Evolutionary conservation across 2,329 filamentous ascomycete genomes (phyloP), one percentile per base, ranked within the genome.

Genomic region (Beauveria sp.): DNA sequence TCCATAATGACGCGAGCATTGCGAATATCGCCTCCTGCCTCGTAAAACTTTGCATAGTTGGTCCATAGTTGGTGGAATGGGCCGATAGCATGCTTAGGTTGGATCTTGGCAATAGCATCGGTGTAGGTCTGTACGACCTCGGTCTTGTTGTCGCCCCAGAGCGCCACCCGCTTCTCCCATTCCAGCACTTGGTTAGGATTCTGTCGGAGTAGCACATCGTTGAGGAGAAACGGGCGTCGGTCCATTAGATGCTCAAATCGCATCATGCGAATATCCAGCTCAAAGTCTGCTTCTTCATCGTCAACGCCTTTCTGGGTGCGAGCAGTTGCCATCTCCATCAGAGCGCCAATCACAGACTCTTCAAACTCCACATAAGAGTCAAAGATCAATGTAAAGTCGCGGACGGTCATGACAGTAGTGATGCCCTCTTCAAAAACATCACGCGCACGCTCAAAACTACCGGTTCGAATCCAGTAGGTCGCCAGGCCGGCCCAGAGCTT

Each of bases 211-310:
- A 97, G 79, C 20, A 99, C 94, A 71, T 99, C 94, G 73, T 99
- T 99, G 53, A 99, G 84, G 52, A 99, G 81, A 78, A 99, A 99
- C 4, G 94, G 93, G 59, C 94, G 84, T 58, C 94, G 87, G 73
- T 99, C 93, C 93, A 99, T 97, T 59, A 99, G 81, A 69, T 97
- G 92, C 74, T 99, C 94, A 69, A 99, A 99, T 59, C 94, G 87
- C 84, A 97, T 88, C 92, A 99, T 96, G 55, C 92, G 87, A 66
- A 97, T 91, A 72, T 99, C 96, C 34, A 99, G 82, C 69, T 97
- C 93, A 63, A 96, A 91, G 72, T 99, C 94, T 12, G 92, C 90
- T 64, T 92, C 86, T 65, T 93, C 86, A 68, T 97, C 88, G 2
- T 87, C 73, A 50, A 85, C 81, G 12, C 88, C 90, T 69, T 92